Base-by-base conservation (phyloP, 495 filamentous ascomycete species). In the Pyronema omphalodes region DNA sequence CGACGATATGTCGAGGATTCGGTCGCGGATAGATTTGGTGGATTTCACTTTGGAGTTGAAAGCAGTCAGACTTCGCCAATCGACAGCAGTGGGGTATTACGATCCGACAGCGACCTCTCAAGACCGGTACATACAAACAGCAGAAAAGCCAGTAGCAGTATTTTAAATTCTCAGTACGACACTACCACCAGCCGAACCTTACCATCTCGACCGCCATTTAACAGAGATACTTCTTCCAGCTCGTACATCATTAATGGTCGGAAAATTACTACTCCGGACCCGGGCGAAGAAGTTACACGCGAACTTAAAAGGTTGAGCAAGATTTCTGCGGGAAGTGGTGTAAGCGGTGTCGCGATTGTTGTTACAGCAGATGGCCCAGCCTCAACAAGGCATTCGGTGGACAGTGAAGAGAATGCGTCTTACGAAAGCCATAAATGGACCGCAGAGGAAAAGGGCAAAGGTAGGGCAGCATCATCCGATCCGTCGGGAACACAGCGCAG, bases 291-390 rank as follows among this genome's bases (percentile, higher is more conserved):
- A 37, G 49, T 63, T 39, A 29, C 57, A 11, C 62, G 55, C 23
- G 61, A 63, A 19, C 17, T 63, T 34, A 63, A 45, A 39, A 59
- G 61, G 33, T 49, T 63, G 23, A 63, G 61, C 46, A 63, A 63
- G 45, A 63, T 63, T 23, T 63, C 61, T 9, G 61, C 61, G 23
- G 61, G 61, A 44, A 63, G 61, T 53, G 61, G 61, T 7, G 37
- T 61, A 41, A 63, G 61, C 23, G 61, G 60, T 14, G 55, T 63
- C n/a, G 61, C 61, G 11, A 62, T 63, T 44, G 57, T 63, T 44
- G 55, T 63, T 41, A 63, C 61, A 18, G 41, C 61, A 43, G 61
- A 63, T 51, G 61, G 54, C 14, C 44, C 61, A 18, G 45, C 60
- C 48, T 59, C 61, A 36, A 58, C 55, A 37, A 44, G 44, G 18